Conservation (phyloP, 768 basidiomycete genomes). For the Trametes cingulata region DNA sequence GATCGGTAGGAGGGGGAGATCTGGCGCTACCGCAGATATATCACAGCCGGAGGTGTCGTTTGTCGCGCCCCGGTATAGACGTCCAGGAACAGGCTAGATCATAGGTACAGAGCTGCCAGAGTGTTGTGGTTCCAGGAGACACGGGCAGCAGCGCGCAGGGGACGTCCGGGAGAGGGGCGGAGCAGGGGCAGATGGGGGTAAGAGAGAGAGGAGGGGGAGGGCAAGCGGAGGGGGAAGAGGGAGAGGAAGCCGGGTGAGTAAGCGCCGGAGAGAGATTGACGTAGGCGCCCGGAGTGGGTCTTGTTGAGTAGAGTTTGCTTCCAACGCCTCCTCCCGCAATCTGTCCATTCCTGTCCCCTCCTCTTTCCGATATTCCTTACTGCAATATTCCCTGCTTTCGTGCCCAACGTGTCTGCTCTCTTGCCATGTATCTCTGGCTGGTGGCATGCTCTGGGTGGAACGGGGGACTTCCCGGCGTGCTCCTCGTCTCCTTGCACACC, state of each 20-base stretch:
- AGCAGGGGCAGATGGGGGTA: constrained; percentile 4
- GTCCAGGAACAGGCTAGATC: constrained; percentile 1
- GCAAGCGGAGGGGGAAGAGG: background rate
- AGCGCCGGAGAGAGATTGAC: constrained; percentile 2
- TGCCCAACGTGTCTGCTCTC: background rate
- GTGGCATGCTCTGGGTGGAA: no score
- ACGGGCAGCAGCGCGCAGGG: background rate
- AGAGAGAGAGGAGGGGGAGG: constrained; percentile 9
- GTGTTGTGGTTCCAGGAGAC: background rate
- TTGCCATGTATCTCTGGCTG: no score
- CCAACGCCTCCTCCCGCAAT: background rate
- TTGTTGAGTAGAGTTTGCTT: background rate
- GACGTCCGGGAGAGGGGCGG: background rate
- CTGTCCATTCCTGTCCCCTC: background rate
- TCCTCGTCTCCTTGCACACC: background rate
- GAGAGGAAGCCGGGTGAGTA: constrained; percentile 4
- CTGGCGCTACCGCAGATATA: constrained; percentile 13
- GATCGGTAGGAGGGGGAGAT: constrained; percentile 12
- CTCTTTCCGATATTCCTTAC: background rate
- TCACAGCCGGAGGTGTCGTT: constrained; percentile 5
- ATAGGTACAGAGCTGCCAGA: background rate
- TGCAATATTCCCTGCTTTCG: background rate
- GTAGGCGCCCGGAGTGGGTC: constrained; percentile 1
- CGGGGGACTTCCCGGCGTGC: no score
- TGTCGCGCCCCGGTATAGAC: background rate